Percentiles rank a stretch among this genome's conserved stretches.
phyloP scores from a whole-genome alignment of 371 early-diverging fungal species.

The Rhizopus delemar region DNA sequence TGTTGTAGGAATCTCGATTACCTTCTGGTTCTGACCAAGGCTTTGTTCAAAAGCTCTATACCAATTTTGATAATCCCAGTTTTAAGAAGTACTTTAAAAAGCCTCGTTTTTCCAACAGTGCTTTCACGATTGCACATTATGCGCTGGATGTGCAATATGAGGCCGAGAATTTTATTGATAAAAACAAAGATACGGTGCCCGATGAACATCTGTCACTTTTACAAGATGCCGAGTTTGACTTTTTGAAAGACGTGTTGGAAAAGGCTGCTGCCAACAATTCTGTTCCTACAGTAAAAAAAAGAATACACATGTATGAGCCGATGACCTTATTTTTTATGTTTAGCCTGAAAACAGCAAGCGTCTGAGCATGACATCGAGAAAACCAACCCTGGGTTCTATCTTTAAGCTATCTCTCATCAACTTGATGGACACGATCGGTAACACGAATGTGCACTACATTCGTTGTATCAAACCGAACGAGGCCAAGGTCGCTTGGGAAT shows the following conservation, averaged over 20 bases:
- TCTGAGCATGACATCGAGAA: slow-evolving; percentile 63
- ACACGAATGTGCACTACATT: slow-evolving; percentile 95
- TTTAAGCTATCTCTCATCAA: slow-evolving; percentile 81
- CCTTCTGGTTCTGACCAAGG: slow-evolving; percentile 87
- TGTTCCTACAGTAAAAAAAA: slow-evolving; percentile 30
- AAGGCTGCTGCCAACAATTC: slow-evolving; percentile 49
- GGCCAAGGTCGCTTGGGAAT: slow-evolving; percentile 84
- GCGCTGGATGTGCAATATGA: slow-evolving; percentile 91
- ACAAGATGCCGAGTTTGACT: slow-evolving; percentile 68
- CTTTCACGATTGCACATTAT: slow-evolving; percentile 90
- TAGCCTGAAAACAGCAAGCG: slow-evolving; percentile 53
- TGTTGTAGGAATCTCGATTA: slow-evolving; percentile 73
- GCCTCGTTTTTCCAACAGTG: slow-evolving; percentile 84
- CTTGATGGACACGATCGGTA: slow-evolving; percentile 93
- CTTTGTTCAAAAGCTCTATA: slow-evolving; percentile 84
- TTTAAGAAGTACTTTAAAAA: slow-evolving; percentile 84
- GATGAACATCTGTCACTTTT: slow-evolving; percentile 85
- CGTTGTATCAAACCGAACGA: slow-evolving; percentile 98
- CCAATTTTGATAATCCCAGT: slow-evolving; percentile 67
- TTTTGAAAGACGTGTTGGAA: slow-evolving; percentile 73
- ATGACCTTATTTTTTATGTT: neutral
- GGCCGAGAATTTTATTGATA: slow-evolving; percentile 95
- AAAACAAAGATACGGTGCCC: slow-evolving; percentile 98
- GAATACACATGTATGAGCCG: too few relatives aligned
- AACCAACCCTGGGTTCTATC: slow-evolving; percentile 88